Evolutionary conservation across 2,329 filamentous ascomycete species (phyloP).

Genomic region (Trichoderma simmonsii): DNA sequence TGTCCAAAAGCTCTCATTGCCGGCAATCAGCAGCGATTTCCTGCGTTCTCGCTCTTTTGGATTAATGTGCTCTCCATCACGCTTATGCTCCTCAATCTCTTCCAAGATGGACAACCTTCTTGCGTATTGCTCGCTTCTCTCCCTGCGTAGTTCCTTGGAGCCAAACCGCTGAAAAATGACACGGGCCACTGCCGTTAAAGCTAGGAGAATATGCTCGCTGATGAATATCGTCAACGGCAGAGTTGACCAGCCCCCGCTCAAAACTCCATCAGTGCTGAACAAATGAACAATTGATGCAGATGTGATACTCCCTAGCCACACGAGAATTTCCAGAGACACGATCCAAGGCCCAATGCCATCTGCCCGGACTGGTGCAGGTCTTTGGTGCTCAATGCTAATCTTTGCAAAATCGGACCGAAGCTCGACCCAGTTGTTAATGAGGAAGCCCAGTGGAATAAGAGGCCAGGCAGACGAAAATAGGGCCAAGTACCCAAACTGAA

Average conservation of each 20-base stretch:
- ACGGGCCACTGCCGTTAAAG: constrained; percentile 47
- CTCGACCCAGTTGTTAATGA: constrained; percentile 76
- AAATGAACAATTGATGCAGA: constrained; percentile 71
- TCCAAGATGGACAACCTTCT: constrained; percentile 37
- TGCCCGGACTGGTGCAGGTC: constrained; percentile 64
- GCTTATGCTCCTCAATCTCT: constrained; percentile 40
- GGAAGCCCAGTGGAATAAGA: constrained; percentile 66
- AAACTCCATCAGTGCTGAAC: constrained; percentile 58
- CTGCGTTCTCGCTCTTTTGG: constrained; percentile 38
- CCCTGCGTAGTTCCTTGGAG: constrained; percentile 39
- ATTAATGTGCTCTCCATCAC: constrained; percentile 31
- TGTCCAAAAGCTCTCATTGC: constrained; percentile 40
- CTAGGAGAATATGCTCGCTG: constrained; percentile 68
- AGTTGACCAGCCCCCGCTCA: constrained; percentile 58
- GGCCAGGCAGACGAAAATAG: constrained; percentile 76
- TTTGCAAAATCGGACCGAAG: constrained; percentile 75
- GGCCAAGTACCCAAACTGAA: constrained; percentile 71
- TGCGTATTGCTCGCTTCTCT: constrained; percentile 40
- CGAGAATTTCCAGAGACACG: constrained; percentile 63
- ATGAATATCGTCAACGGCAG: constrained; percentile 69
- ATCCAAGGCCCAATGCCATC: constrained; percentile 76
- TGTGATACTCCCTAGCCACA: constrained; percentile 70
- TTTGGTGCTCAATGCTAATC: constrained; percentile 69
- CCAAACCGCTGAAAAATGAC: constrained; percentile 38
- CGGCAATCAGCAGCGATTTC: constrained; percentile 34